phyloP scores from a whole-genome alignment of 805 yeast genomes.

The Suhomyces kilbournensis region DNA sequence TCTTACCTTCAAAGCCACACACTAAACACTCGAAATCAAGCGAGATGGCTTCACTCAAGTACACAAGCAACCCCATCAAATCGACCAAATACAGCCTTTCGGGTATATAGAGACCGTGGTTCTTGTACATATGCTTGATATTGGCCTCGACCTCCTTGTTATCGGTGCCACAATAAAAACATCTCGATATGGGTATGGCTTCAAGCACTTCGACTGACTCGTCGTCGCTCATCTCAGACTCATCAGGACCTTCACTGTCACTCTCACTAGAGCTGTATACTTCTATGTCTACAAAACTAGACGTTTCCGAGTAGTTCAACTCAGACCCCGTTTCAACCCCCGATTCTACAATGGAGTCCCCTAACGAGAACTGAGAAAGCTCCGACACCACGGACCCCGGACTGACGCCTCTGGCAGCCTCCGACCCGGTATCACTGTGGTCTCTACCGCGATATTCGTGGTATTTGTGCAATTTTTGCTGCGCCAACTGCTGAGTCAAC shows the following conservation, averaged over 20 bases:
- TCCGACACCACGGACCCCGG: conserved; percentile 58
- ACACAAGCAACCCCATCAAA: conserved; percentile 37
- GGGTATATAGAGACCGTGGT: conserved; percentile 47
- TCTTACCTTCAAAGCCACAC: conserved; percentile 44
- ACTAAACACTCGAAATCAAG: conserved; percentile 43
- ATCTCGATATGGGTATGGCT: conserved; percentile 48
- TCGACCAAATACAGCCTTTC: conserved; percentile 38
- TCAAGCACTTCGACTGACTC: conserved; percentile 20
- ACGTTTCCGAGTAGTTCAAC: conserved; percentile 31
- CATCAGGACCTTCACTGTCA: conserved; percentile 20
- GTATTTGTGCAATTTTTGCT: conserved; percentile 23
- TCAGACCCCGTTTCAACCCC: conserved; percentile 51
- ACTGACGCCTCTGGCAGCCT: conserved; percentile 45
- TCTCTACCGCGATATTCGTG: conserved; percentile 28
- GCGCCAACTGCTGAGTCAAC: conserved; percentile 36
- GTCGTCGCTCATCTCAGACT: conserved; percentile 18
- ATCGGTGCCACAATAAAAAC: conserved; percentile 57
- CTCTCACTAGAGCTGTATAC: conserved; percentile 17
- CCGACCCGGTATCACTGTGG: conserved; percentile 17
- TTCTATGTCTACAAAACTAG: conserved; percentile 15
- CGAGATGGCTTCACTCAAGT: conserved; percentile 35
- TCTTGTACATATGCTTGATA: conserved; percentile 41
- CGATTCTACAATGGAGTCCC: conserved; percentile 33
- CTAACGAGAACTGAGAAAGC: conserved; percentile 55
- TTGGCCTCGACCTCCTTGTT: conserved; percentile 55